Base-by-base conservation (phyloP, 106 monocot genomes). In the Dendrobium nobile region DNA sequence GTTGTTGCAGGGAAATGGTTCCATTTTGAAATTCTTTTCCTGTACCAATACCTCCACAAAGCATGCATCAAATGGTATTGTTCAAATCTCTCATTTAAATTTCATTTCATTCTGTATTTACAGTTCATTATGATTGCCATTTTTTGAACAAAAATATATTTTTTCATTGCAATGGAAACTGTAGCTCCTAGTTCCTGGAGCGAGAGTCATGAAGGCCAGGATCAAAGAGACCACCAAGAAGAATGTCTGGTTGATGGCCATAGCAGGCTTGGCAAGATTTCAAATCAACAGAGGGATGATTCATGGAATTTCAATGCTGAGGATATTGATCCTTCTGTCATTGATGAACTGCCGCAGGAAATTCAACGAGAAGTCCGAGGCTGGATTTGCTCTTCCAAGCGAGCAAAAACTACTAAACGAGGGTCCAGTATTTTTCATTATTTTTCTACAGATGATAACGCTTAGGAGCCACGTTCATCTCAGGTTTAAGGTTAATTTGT, bases 301-400 rank as follows among this genome's bases (percentile, higher is more conserved):
- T 67, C 56, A 8, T 98, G 94, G 92, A 80, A 61, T 75, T 82
- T 88, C 58, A 85, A 85, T 79, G 45, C 81, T 15, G 91, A 88
- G 67, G 89, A 93, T 44, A 87, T 95, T 5, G 99, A 99, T 84
- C 93, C 88, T 72, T 85, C 91, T 44, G 84, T 95, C 27, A 31
- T 99, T 27, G 87, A 88, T 54, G 98, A 99, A 84, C 88, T 99
- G 77, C 93, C 98, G 17, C 33, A 67, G 33, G 98, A 95, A 77
- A 91, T 99, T 41, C 92, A 99, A 45, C 85, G 77, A 75, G 95
- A 99, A 84, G 77, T 95, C 31, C 81, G 79, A 40, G 87, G 86
- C 19, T 99, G 95, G 99, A 54, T 96, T 59, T 84, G 72, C 16
- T 86, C 86, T 5, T 47, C 81, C 3, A 93, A 93, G 79, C 96